phyloP scores from a whole-genome alignment of 106 monocot genomes.

The Platanthera guangdongensis region DNA sequence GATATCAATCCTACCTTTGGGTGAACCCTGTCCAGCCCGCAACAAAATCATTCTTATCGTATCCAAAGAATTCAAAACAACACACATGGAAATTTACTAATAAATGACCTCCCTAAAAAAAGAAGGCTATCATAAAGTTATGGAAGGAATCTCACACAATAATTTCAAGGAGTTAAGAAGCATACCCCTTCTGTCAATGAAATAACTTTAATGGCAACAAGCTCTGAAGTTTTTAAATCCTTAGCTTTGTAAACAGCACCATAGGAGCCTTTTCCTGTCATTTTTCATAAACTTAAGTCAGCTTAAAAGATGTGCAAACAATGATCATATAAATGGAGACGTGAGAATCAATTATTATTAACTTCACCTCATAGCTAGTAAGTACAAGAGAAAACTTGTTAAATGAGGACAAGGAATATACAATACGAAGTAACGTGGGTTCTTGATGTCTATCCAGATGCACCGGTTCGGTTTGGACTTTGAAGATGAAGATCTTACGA shows the following conservation, averaged over 20 bases:
- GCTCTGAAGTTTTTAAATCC: conserved; percentile 87
- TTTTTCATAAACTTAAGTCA: conserved; percentile 2
- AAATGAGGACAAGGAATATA: background rate
- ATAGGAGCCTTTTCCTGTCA: conserved; percentile 97
- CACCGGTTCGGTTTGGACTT: no score
- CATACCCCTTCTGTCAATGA: conserved; percentile 91
- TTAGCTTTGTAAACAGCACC: conserved; percentile 98
- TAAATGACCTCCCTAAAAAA: background rate
- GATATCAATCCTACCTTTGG: background rate
- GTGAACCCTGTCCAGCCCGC: background rate
- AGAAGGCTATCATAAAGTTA: background rate
- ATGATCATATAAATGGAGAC: background rate
- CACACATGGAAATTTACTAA: no score
- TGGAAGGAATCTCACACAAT: background rate
- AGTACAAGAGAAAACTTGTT: background rate
- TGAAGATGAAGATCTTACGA: no score
- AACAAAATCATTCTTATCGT: background rate
- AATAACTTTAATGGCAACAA: conserved; percentile 97
- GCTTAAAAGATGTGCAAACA: conserved; percentile 9
- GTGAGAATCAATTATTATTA: background rate
- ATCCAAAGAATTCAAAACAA: background rate
- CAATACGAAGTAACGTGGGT: background rate
- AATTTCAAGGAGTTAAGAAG: conserved; percentile 7
- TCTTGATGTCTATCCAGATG: no score
- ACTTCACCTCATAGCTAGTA: background rate